phyloP scores from a whole-genome alignment of 169 alveolate species.

The Plasmodium coatneyi region DNA sequence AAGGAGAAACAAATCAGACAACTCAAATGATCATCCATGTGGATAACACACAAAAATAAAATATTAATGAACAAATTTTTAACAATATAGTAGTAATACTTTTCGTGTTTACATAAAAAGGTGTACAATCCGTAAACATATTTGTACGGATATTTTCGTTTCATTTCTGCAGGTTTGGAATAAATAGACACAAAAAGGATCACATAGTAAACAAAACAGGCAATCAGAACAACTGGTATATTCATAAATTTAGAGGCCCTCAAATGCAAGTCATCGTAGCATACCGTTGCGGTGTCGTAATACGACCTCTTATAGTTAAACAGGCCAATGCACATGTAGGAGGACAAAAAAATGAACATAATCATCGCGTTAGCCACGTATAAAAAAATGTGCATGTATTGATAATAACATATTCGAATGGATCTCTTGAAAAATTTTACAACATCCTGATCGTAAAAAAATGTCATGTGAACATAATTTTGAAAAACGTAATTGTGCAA shows the following conservation, averaged over 20 bases:
- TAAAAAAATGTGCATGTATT: constrained; percentile 25
- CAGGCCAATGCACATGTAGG: constrained; percentile 66
- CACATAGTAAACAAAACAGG: constrained; percentile 27
- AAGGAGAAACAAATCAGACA: constrained; percentile 41
- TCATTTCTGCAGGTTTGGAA: neutral
- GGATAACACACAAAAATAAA: constrained; percentile 42
- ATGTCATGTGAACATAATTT: constrained; percentile 20
- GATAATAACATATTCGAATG: constrained; percentile 63
- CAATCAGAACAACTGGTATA: neutral
- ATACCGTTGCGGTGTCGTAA: constrained; percentile 49
- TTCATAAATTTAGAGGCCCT: constrained; percentile 21
- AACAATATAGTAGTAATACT: constrained; percentile 36
- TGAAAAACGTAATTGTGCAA: constrained; percentile 23
- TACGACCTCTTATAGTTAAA: constrained; percentile 43
- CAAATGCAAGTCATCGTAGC: constrained; percentile 18
- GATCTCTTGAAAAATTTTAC: constrained; percentile 37
- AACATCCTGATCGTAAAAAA: constrained; percentile 36
- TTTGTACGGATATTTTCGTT: constrained; percentile 18
- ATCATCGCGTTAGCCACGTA: constrained; percentile 27
- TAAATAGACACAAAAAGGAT: constrained; percentile 23
- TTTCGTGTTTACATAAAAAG: constrained; percentile 49
- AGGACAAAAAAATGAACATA: constrained; percentile 61
- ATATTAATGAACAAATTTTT: constrained; percentile 36
- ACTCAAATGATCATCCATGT: constrained; percentile 40
- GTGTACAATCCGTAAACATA: constrained; percentile 65